Evolutionary conservation across 2,329 filamentous ascomycete species (phyloP).

Genomic region (Hypocrella siamensis): DNA sequence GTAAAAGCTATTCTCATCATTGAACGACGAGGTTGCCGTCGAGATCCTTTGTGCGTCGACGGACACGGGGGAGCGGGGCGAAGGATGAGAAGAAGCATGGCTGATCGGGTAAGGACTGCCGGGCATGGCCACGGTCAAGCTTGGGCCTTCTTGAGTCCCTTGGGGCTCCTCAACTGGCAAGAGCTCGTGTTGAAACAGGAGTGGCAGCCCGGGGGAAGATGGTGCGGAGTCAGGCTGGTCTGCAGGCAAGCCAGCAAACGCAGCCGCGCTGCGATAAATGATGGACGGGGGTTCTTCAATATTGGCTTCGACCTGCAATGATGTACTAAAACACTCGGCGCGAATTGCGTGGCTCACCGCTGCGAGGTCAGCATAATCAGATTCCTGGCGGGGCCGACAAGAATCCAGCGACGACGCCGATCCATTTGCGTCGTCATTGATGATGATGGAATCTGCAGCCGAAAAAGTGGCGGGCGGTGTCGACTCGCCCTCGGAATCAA

Average conservation of each 20-base stretch:
- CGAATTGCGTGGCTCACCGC: slow-evolving; percentile 17
- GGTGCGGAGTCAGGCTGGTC: slow-evolving; percentile 24
- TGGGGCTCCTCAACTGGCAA: slow-evolving; percentile 34
- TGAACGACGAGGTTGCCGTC: slow-evolving; percentile 58
- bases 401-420: slow-evolving; percentile 8
- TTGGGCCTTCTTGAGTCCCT: slow-evolving; percentile 22
- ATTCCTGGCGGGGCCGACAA: slow-evolving; percentile 29
- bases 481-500: slow-evolving; percentile 27
- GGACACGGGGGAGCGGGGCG: slow-evolving; percentile 51
- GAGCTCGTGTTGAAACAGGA: slow-evolving; percentile 27
- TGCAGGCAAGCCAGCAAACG: slow-evolving; percentile 14
- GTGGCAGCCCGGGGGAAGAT: slow-evolving; percentile 27
- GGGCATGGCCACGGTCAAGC: slow-evolving; percentile 29
- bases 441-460: background rate
- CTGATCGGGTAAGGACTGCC: slow-evolving; percentile 50
- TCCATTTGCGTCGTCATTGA: slow-evolving; percentile 1
- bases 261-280: slow-evolving; percentile 22
- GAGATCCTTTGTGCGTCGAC: slow-evolving; percentile 60
- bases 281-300: slow-evolving; percentile 27
- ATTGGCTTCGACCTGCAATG: slow-evolving; percentile 35
- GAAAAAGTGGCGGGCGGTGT: slow-evolving; percentile 14
- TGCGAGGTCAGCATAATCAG: slow-evolving; percentile 22
- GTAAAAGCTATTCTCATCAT: slow-evolving; percentile 55
- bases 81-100: slow-evolving; percentile 44
- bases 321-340: slow-evolving; percentile 31